A percentile compares a stretch with the other conserved stretches of the same genome.
phyloP scores from a whole-genome alignment of 2,329 filamentous ascomycete species.

The Fulvia fulva region DNA sequence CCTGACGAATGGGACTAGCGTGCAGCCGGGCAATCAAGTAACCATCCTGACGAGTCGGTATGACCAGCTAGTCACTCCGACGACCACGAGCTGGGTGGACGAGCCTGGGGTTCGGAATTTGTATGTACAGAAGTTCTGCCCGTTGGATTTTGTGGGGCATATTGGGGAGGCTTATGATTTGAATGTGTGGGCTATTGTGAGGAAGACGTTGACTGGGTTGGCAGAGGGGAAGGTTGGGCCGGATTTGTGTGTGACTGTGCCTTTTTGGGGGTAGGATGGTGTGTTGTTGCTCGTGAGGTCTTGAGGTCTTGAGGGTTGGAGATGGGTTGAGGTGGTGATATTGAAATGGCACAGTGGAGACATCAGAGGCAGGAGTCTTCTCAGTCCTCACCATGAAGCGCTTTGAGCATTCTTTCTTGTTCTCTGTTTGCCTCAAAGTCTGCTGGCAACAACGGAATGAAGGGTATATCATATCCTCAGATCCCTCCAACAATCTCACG shows the following conservation, averaged over 20 bases:
- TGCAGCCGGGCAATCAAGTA: conserved; percentile 18
- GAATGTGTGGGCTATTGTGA: conserved; percentile 24
- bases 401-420: too few species aligned
- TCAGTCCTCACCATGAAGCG: too few species aligned
- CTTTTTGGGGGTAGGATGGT: not conserved
- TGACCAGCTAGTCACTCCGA: conserved; percentile 26
- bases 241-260: conserved; percentile 3
- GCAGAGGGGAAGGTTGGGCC: conserved; percentile 15
- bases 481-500: too few species aligned
- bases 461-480: too few species aligned
- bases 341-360: too few species aligned
- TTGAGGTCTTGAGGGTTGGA: too few species aligned
- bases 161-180: conserved; percentile 25
- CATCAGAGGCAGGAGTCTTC: too few species aligned
- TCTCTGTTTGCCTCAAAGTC: too few species aligned
- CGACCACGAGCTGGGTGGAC: conserved; percentile 19
- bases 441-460: too few species aligned
- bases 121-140: conserved; percentile 24
- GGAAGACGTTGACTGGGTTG: conserved; percentile 18
- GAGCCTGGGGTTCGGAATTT: conserved; percentile 23
- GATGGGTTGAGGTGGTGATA: too few species aligned
- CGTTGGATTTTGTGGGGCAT: conserved; percentile 21
- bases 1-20: conserved; percentile 16
- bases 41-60: conserved; percentile 21
- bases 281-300: not conserved